A percentile compares a stretch with the other conserved stretches of the same genome.
These are phyloP conservation scores for Cladophialophora psammophila DNA, from an alignment of 2,329 filamentous ascomycete species.

Conservation along the genomic window DNA sequence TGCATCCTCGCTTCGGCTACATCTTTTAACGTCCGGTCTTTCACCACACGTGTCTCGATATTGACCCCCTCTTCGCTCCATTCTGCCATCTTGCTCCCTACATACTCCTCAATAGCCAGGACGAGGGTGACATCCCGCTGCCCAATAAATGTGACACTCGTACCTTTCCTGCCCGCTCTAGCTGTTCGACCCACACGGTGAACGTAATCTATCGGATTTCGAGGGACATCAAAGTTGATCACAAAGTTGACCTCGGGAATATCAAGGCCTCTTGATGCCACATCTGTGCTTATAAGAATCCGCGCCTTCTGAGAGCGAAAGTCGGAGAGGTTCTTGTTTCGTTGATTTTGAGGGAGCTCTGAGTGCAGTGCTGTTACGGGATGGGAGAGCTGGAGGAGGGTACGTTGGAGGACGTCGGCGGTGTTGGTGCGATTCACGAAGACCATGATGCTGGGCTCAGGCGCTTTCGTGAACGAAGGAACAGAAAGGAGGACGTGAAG, in stretches of 20 bases:
- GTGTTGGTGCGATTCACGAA: conserved; percentile 94
- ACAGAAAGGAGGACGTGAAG: conserved; percentile 78
- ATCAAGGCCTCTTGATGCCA: conserved; percentile 91
- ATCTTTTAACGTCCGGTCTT: conserved; percentile 78
- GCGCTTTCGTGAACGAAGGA: conserved; percentile 30
- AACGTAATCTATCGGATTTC: conserved; percentile 97
- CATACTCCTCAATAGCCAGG: conserved; percentile 85
- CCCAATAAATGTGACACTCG: conserved; percentile 86
- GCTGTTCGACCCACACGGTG: conserved; percentile 95
- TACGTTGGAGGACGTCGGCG: conserved; percentile 86
- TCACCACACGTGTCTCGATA: conserved; percentile 85
- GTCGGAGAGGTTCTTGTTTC: conserved; percentile 84
- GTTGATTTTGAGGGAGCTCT: conserved; percentile 80
- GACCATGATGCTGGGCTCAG: conserved; percentile 77
- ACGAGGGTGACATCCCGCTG: conserved; percentile 91
- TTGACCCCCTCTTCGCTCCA: conserved; percentile 93
- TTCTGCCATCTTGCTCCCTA: conserved; percentile 79
- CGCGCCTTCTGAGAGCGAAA: conserved; percentile 90
- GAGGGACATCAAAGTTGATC: conserved; percentile 92
- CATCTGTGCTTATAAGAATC: conserved; percentile 92
- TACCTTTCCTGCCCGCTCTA: conserved; percentile 83
- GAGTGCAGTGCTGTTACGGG: conserved; percentile 92
- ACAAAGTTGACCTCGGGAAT: conserved; percentile 91
- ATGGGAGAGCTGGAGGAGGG: conserved; percentile 84
- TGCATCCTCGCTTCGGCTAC: conserved; percentile 97